A percentile compares a stretch with the other conserved stretches of the same genome.
These are phyloP conservation scores for Cantharellus cinnabarinus DNA, from an alignment of 768 basidiomycete species.

Conservation along the genomic window DNA sequence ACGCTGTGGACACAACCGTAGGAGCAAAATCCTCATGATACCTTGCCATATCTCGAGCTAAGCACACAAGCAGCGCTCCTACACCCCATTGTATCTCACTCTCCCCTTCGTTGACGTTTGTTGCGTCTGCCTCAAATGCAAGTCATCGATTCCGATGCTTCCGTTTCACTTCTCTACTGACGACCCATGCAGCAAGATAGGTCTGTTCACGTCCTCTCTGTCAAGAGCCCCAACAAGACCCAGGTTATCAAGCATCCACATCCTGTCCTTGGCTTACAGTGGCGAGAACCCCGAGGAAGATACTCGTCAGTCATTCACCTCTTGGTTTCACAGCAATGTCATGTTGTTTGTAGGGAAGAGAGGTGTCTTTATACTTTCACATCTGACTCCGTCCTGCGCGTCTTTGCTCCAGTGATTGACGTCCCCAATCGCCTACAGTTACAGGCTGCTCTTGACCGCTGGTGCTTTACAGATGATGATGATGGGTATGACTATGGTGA, in stretches of 20 bases:
- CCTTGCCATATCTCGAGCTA: not conserved
- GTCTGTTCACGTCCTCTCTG: conserved; percentile 44
- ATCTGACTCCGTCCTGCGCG: conserved; percentile 57
- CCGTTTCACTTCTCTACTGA: conserved; percentile 1
- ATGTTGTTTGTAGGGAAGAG: conserved; percentile 32
- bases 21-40: conserved; percentile 6
- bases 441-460: conserved; percentile 55
- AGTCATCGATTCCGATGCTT: conserved; percentile 8
- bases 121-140: conserved; percentile 44
- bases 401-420: conserved; percentile 78
- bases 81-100: conserved; percentile 22
- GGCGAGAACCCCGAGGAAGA: conserved; percentile 51
- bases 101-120: conserved; percentile 58
- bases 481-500: not conserved
- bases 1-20: conserved; percentile 56
- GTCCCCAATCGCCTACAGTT: conserved; percentile 68
- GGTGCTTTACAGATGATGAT: conserved; percentile 26
- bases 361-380: conserved; percentile 69
- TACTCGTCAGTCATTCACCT: conserved; percentile 24
- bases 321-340: not conserved
- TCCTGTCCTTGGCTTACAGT: conserved; percentile 44
- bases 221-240: conserved; percentile 45
- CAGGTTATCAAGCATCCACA: conserved; percentile 57
- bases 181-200: conserved; percentile 20
- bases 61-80: not conserved